Base-by-base conservation (phyloP, 192 early-diverging fungal genomes). In the Rhizoclosmatium sp. region DNA sequence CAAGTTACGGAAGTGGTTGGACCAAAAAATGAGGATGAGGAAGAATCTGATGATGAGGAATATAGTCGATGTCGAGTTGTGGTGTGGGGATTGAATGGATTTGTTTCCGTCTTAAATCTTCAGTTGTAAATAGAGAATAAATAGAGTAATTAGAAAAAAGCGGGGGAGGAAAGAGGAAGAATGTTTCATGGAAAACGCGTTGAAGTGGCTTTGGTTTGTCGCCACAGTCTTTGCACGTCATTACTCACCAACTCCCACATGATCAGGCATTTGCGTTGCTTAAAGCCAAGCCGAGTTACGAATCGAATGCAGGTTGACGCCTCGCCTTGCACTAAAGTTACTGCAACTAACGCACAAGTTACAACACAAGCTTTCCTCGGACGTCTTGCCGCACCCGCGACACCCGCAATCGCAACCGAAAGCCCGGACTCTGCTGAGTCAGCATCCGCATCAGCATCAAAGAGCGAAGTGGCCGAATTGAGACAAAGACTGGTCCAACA, bases 101-200 rank as follows among this genome's bases (percentile, higher is more conserved):
- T 69, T 47, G 67, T 44, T 9, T 45, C 67, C 46, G 67, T 69
- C 40, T 47, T 69, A 42, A 69, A 69, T 69, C 40, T 69, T 21
- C 67, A 69, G 46, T 23, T 69, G 16, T 54, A 54, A 54, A 54
- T 12, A 54, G 5, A 54, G 5, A 16, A 54, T 54, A 54, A 12
- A 54, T 54, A 0, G 9, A 54, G 5, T 54, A 12, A 16, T 54
- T 0, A 31, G 31, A 31, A 31, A 31, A 31, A 31, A 31, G 31
- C 31, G 31, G 31, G 31, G 0, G 31, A 31, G 31, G 31, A 31
- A 31, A 0, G 31, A 31, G 31, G 31, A 31, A 31, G 31, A 31
- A 31, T 31, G 31, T 31, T 31, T 31, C 31, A 31, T 31, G 31
- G 31, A 31, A 31, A 31, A 31, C 31, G 31, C 31, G 31, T 31